A percentile compares a stretch with the other conserved stretches of the same genome.
Conservation (phyloP, 2,329 filamentous ascomycete species). For the Elsinoe perseae region DNA sequence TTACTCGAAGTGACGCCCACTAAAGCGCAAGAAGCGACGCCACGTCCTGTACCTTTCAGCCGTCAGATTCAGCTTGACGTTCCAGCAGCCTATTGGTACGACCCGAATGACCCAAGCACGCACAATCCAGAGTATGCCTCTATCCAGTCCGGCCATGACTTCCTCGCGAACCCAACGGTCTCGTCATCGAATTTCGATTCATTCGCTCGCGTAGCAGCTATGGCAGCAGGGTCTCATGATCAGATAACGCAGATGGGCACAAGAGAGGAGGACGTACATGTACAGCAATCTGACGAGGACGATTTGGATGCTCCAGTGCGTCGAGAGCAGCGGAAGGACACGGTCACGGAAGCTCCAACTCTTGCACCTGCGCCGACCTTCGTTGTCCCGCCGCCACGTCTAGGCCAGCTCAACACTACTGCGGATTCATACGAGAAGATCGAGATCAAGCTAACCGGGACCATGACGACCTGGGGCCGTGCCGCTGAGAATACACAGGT, state of each 20-base stretch:
- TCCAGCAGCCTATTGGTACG: slow-evolving; percentile 39
- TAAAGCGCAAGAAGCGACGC: slow-evolving; percentile 19
- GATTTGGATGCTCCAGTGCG: neutral
- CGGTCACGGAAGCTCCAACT: slow-evolving; percentile 6
- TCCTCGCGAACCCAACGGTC: slow-evolving; percentile 25
- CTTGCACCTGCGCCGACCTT: slow-evolving; percentile 22
- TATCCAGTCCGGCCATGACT: slow-evolving; percentile 39
- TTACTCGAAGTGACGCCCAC: slow-evolving; percentile 25
- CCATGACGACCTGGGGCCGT: slow-evolving; percentile 71
- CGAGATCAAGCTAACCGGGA: slow-evolving; percentile 57
- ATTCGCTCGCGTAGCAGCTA: slow-evolving; percentile 11
- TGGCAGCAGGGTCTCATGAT: slow-evolving; percentile 15
- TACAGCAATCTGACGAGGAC: neutral
- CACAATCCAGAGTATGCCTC: slow-evolving; percentile 42
- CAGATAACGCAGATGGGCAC: neutral
- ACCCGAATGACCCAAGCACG: slow-evolving; percentile 37
- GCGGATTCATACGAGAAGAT: slow-evolving; percentile 58
- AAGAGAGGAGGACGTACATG: slow-evolving; percentile 8
- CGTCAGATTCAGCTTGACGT: slow-evolving; percentile 39
- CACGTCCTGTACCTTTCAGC: slow-evolving; percentile 26
- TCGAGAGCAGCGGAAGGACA: neutral
- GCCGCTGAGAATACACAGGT: slow-evolving; percentile 58
- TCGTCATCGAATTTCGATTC: slow-evolving; percentile 21
- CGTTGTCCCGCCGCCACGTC: slow-evolving; percentile 34
- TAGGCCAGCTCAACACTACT: slow-evolving; percentile 61